These are phyloP conservation scores for Rubus parviflorus DNA, from an alignment of 306 rosid species.

Conservation along the genomic window DNA sequence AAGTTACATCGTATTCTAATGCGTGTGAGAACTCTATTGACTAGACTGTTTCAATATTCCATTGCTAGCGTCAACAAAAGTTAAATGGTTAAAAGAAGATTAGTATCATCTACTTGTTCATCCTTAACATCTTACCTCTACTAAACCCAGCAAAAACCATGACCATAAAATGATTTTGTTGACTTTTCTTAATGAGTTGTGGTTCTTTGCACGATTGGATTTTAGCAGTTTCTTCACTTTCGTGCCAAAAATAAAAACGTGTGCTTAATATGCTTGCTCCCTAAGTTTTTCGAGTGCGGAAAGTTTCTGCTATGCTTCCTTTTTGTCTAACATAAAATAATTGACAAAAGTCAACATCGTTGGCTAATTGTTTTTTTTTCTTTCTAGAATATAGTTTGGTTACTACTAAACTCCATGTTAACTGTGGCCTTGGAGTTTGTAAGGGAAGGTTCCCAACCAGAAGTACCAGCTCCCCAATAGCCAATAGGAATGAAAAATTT, in stretches of 20 bases:
- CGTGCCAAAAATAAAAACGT: too few relatives aligned
- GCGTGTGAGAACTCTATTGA: constrained; percentile 54
- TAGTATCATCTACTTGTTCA: background rate
- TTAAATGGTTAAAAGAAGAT: background rate
- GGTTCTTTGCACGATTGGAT: constrained; percentile 13
- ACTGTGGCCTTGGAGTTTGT: background rate
- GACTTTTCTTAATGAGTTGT: background rate
- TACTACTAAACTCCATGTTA: background rate
- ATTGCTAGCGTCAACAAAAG: background rate
- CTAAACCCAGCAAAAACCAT: background rate
- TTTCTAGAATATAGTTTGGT: background rate
- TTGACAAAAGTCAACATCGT: background rate
- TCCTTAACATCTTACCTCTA: background rate
- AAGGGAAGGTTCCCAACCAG: background rate
- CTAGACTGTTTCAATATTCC: constrained; percentile 54
- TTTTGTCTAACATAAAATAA: background rate
- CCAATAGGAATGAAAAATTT: background rate
- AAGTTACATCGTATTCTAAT: constrained; percentile 44
- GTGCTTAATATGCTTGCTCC: background rate
- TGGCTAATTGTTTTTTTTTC: background rate
- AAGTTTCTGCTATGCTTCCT: background rate
- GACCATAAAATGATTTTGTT: background rate
- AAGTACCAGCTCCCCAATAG: background rate
- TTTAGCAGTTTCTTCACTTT: background rate
- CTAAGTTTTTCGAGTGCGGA: background rate